These are phyloP conservation scores for Rhizopus stolonifer DNA, from an alignment of 371 early-diverging fungal genomes.

Conservation along the genomic window DNA sequence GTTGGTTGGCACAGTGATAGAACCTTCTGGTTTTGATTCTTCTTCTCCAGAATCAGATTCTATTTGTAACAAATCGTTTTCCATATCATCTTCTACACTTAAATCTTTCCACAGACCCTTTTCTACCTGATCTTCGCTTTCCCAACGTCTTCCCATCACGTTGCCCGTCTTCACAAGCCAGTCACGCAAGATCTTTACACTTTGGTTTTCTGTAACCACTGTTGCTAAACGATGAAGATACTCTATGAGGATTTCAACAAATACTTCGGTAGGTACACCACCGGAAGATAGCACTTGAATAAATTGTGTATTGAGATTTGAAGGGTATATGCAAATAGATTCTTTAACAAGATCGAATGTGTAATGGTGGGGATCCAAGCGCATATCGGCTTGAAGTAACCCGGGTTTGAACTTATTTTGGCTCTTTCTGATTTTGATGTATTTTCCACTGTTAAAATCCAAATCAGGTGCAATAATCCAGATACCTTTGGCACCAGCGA, in stretches of 20 bases:
- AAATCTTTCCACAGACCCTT: conserved; percentile 32
- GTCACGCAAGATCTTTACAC: conserved; percentile 32
- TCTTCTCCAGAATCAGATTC: conserved; percentile 6
- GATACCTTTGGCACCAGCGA: conserved; percentile 52
- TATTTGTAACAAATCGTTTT: conserved; percentile 20
- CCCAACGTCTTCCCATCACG: conserved; percentile 37
- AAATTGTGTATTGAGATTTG: conserved; percentile 48
- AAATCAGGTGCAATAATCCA: conserved; percentile 43
- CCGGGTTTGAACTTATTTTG: conserved; percentile 50
- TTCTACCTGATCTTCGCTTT: conserved; percentile 24
- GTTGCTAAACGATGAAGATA: conserved; percentile 30
- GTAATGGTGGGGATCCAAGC: conserved; percentile 34
- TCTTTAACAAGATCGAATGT: conserved; percentile 48
- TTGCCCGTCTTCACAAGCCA: conserved; percentile 34
- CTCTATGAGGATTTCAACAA: conserved; percentile 40
- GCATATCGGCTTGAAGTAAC: conserved; percentile 23
- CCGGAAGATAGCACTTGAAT: conserved; percentile 45
- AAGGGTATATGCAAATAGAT: conserved; percentile 34
- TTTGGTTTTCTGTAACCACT: conserved; percentile 32
- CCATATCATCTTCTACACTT: conserved; percentile 16
- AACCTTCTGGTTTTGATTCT: not conserved
- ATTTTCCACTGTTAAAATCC: conserved; percentile 31
- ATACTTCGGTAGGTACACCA: conserved; percentile 37
- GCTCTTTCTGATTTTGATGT: conserved; percentile 40
- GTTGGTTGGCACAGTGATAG: not conserved